Evolutionary conservation across 2,329 filamentous ascomycete genomes (phyloP), one percentile per base, ranked within the genome.

Genomic region (Fusarium liriodendri): DNA sequence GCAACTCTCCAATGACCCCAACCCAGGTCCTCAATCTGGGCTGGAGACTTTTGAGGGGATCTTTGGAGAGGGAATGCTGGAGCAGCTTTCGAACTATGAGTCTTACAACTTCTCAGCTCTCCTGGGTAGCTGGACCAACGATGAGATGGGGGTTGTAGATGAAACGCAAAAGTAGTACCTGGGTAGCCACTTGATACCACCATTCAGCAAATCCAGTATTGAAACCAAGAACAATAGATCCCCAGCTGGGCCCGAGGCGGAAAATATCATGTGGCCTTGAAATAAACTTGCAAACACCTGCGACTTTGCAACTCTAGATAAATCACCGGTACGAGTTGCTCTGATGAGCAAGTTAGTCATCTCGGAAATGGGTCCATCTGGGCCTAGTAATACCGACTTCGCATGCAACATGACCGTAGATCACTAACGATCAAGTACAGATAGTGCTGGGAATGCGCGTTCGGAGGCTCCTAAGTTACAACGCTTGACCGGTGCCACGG

Each of bases 1-100:
- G 20, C 55, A 59, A 38, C 13, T 27, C 13, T 35, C 14, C 14
- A 38, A 59, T 33, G 33, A 38, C 5, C 33, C 33, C 8, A 11
- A 38, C 16, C 18, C 32, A 37, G 55, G 20, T 3, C 5, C 55
- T 38, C 35, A 27, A 25, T 38, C 33, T 27, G 25, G 29, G 2
- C 29, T 52, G 11, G 59, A 62, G 29, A 32, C 59, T 6, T 33
- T 62, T 11, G 59, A 62, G 59, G 59, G 59, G 11, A 27, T 62
- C 22, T 50, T 62, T 37, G 59, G 59, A 27, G 59, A 32, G 18
- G 35, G 35, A 5, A 62, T 62, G 40, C 14, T 62, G 35, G 59
- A 62, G 25, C 59, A 62, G 40, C 59, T 62, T 25, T 47, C 59
- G 11, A 62, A 50, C 14, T 42, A 62, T 35, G 59, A 62, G 20